Evolutionary conservation across 805 yeast genomes (phyloP).

Genomic region (Myxozyma monticola): DNA sequence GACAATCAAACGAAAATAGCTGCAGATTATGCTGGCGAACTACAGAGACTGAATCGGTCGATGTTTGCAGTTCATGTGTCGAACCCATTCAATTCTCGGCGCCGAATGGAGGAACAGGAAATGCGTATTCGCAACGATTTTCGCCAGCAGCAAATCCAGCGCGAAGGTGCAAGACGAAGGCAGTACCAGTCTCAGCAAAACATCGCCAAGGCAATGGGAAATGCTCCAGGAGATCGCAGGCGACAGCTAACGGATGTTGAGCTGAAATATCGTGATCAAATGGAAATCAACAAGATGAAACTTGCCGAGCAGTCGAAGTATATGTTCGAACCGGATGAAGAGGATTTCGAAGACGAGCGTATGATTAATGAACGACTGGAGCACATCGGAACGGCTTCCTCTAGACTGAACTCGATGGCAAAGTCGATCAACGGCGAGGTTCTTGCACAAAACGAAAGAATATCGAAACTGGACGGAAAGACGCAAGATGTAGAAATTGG

Average conservation of each 20-base stretch:
- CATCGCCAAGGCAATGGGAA: slow-evolving; percentile 50
- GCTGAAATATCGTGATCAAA: slow-evolving; percentile 32
- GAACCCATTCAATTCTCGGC: slow-evolving; percentile 86
- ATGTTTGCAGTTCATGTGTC: slow-evolving; percentile 75
- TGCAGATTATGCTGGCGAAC: slow-evolving; percentile 74
- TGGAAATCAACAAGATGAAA: slow-evolving; percentile 53
- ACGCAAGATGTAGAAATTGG: slow-evolving; percentile 82
- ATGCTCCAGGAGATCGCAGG: slow-evolving; percentile 29
- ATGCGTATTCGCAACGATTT: slow-evolving; percentile 61
- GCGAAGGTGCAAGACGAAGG: slow-evolving; percentile 59
- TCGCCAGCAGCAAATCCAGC: slow-evolving; percentile 58
- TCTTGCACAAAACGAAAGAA: slow-evolving; percentile 70
- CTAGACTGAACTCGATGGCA: slow-evolving; percentile 72
- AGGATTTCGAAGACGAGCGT: slow-evolving; percentile 88
- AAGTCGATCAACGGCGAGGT: slow-evolving; percentile 72
- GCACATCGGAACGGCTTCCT: slow-evolving; percentile 67
- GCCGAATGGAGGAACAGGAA: slow-evolving; percentile 72
- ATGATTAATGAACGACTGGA: slow-evolving; percentile 81
- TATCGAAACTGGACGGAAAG: slow-evolving; percentile 74
- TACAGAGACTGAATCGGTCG: slow-evolving; percentile 75
- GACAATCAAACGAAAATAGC: slow-evolving; percentile 80
- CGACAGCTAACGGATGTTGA: slow-evolving; percentile 23
- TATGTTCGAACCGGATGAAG: slow-evolving; percentile 85
- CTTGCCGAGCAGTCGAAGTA: slow-evolving; percentile 63
- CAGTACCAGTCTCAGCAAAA: slow-evolving; percentile 68